phyloP scores from a whole-genome alignment of 2,329 filamentous ascomycete genomes.

The Pseudonectria foliicola region DNA sequence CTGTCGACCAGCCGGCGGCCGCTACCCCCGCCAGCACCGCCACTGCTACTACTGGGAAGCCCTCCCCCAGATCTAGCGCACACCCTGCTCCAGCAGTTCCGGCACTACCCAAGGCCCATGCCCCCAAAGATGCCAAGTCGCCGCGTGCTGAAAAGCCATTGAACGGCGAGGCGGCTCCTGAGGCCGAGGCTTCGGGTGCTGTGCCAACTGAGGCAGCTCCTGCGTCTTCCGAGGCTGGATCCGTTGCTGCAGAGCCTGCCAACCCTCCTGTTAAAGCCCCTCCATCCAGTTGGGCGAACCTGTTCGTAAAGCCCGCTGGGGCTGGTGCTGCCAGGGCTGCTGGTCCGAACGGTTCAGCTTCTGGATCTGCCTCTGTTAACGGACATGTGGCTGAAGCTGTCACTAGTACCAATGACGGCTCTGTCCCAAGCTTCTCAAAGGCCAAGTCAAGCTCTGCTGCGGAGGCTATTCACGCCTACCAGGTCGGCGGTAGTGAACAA shows the following conservation, averaged over 20 bases:
- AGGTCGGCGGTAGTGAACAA: conserved; percentile 56
- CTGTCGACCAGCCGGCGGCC: conserved; percentile 15
- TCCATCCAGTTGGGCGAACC: conserved; percentile 34
- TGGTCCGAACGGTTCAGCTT: conserved; percentile 21
- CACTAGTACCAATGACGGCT: conserved; percentile 11
- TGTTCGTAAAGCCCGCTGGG: conserved; percentile 28
- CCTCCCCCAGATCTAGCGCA: conserved; percentile 26
- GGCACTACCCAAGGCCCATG: conserved; percentile 34
- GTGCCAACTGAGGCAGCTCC: too few species aligned
- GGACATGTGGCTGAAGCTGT: conserved; percentile 14
- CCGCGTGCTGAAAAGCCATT: conserved; percentile 18
- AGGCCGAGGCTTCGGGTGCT: conserved; percentile 2
- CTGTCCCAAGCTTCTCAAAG: conserved; percentile 33
- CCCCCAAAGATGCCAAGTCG: conserved; percentile 22
- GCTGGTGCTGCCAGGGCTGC: conserved; percentile 10
- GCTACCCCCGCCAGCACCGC: conserved; percentile 17
- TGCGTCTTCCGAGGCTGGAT: conserved; percentile 10
- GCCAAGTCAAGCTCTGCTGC: conserved; percentile 54
- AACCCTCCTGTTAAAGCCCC: conserved; percentile 22
- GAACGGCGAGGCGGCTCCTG: conserved; percentile 13
- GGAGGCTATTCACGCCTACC: conserved; percentile 70
- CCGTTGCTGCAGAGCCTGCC: conserved; percentile 9
- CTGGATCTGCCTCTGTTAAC: conserved; percentile 15
- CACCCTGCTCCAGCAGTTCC: conserved; percentile 41
- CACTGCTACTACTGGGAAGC: conserved; percentile 21